phyloP scores from a whole-genome alignment of 768 basidiomycete species.

The Pleurotus platypus region DNA sequence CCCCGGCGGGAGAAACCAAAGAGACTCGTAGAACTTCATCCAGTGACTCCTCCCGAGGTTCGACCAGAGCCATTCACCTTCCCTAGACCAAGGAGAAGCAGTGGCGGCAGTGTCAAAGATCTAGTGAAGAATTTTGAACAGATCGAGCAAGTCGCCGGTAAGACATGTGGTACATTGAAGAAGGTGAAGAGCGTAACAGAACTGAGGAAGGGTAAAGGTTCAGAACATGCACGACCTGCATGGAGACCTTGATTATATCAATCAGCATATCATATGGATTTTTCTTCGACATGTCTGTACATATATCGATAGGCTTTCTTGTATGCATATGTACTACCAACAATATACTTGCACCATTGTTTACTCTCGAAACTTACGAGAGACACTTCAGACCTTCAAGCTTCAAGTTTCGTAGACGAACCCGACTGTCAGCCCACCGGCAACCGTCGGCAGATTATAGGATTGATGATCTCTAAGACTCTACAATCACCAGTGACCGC shows the following conservation, averaged over 20 bases:
- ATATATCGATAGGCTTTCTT: too few relatives aligned
- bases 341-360: too few relatives aligned
- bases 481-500: too few relatives aligned
- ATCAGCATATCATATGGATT: too few relatives aligned
- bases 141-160: conserved; percentile 22
- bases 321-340: too few relatives aligned
- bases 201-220: conserved; percentile 19
- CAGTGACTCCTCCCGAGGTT: conserved; percentile 29
- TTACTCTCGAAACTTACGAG: too few relatives aligned
- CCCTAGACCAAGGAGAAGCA: conserved; percentile 48
- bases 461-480: too few relatives aligned
- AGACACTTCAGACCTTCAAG: too few relatives aligned
- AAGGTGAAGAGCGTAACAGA: conserved; percentile 32
- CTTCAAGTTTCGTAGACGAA: too few relatives aligned
- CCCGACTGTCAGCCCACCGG: too few relatives aligned
- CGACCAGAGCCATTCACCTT: conserved; percentile 16
- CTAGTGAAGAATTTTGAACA: conserved; percentile 62
- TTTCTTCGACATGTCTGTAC: too few relatives aligned
- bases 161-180: conserved; percentile 23
- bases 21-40: conserved; percentile 55
- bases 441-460: too few relatives aligned
- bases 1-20: conserved; percentile 37
- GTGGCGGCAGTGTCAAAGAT: conserved; percentile 71
- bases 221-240: conserved; percentile 9
- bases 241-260: conserved; percentile 7